Conservation (phyloP, 768 basidiomycete genomes). For the Kwoniella europaea region DNA sequence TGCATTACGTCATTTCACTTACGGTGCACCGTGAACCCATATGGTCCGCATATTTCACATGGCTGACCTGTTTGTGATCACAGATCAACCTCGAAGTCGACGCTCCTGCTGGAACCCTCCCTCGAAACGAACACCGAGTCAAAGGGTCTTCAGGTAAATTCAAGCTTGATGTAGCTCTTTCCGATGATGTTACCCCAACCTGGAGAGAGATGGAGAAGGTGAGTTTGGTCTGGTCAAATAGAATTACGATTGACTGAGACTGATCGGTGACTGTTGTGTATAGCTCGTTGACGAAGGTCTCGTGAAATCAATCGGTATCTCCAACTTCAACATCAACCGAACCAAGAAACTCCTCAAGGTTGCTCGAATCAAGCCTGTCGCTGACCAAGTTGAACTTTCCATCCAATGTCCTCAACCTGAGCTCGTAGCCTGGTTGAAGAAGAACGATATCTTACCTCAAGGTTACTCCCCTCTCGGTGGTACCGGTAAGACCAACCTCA, state of each 20-base stretch:
- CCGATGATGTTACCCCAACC: constrained; percentile 60
- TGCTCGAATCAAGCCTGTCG: constrained; percentile 31
- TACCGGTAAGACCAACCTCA: constrained; percentile 63
- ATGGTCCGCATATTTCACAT: neutral
- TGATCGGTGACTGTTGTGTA: neutral
- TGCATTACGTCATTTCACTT: neutral
- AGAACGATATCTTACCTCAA: constrained; percentile 66
- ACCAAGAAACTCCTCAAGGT: constrained; percentile 39
- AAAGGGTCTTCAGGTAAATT: constrained; percentile 61
- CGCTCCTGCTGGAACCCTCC: constrained; percentile 31
- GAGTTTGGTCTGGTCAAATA: constrained; percentile 5
- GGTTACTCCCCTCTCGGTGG: constrained; percentile 79
- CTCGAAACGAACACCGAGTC: constrained; percentile 25
- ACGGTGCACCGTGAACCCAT: neutral
- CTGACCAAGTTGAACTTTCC: constrained; percentile 74
- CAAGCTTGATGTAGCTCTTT: constrained; percentile 60
- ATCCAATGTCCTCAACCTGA: constrained; percentile 79
- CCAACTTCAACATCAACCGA: constrained; percentile 75
- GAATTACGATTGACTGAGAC: neutral
- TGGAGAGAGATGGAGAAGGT: constrained; percentile 83
- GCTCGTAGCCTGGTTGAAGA: constrained; percentile 66
- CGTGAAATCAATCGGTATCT: constrained; percentile 76
- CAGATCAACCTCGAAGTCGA: constrained; percentile 43
- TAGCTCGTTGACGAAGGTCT: constrained; percentile 77
- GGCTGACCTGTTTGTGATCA: neutral